These are phyloP conservation scores for Medicago ruthenica DNA, from an alignment of 306 rosid genomes.

Conservation along the genomic window DNA sequence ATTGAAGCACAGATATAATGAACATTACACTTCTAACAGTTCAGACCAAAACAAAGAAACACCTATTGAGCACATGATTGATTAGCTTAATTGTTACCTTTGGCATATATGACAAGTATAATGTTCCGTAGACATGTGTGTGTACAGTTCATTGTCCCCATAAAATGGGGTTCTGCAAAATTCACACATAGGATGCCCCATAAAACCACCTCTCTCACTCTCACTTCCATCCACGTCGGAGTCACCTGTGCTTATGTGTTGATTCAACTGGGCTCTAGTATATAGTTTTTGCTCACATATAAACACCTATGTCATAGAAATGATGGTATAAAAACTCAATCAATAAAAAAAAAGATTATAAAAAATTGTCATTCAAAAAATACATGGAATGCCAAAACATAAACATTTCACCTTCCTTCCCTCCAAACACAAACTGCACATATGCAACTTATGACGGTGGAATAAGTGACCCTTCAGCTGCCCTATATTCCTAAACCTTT, in stretches of 20 bases:
- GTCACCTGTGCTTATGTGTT: slow-evolving; percentile 80
- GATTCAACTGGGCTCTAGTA: slow-evolving; percentile 79
- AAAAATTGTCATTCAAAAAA: slow-evolving; percentile 9
- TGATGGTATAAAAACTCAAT: slow-evolving; percentile 20
- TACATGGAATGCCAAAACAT: slow-evolving; percentile 21
- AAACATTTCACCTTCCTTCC: slow-evolving; percentile 78
- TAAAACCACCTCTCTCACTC: slow-evolving; percentile 97
- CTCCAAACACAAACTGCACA: slow-evolving; percentile 93
- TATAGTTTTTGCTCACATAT: slow-evolving; percentile 96
- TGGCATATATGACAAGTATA: slow-evolving; percentile 94
- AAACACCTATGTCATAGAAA: slow-evolving; percentile 65
- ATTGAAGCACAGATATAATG: slow-evolving; percentile 31
- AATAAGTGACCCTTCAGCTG: slow-evolving; percentile 94
- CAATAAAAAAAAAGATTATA: slow-evolving; percentile 19
- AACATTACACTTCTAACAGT: slow-evolving; percentile 34
- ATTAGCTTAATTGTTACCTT: slow-evolving; percentile 56
- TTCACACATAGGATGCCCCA: slow-evolving; percentile 95
- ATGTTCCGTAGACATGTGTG: slow-evolving; percentile 95
- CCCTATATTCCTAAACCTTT: slow-evolving; percentile 69
- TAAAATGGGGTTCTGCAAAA: slow-evolving; percentile 87
- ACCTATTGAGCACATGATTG: not conserved
- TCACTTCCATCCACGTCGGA: slow-evolving; percentile 97
- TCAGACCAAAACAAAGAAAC: not conserved
- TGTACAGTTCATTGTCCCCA: slow-evolving; percentile 88
- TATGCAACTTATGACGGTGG: slow-evolving; percentile 75